Percentiles rank a stretch among this genome's conserved stretches.
Conservation (phyloP, 2,329 filamentous ascomycete genomes). For the Arthroderma sp. region DNA sequence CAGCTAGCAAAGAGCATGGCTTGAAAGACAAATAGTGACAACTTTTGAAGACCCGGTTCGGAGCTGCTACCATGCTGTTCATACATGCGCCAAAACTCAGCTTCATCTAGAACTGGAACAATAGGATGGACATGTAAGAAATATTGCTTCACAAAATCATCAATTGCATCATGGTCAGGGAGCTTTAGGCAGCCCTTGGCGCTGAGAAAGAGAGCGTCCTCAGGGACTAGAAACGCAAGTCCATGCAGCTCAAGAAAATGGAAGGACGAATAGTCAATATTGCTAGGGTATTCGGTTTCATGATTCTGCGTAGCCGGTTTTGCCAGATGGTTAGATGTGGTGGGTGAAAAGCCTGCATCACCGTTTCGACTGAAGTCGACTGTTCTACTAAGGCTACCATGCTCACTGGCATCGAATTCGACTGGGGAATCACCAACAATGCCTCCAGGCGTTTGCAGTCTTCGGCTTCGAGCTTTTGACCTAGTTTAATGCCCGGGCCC, state of each 20-base stretch:
- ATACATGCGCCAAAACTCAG: slow-evolving; percentile 31
- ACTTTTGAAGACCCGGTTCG: slow-evolving; percentile 3
- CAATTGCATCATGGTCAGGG: slow-evolving; percentile 29
- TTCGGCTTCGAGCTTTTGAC: neutral
- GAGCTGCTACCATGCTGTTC: slow-evolving; percentile 3
- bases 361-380: neutral
- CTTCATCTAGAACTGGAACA: slow-evolving; percentile 25
- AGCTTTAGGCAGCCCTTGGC: slow-evolving; percentile 36
- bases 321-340: slow-evolving; percentile 1
- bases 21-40: slow-evolving; percentile 22
- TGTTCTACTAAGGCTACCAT: neutral
- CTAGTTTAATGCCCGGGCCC: neutral
- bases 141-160: slow-evolving; percentile 34
- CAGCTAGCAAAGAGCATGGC: slow-evolving; percentile 20
- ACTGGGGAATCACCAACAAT: neutral
- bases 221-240: slow-evolving; percentile 17
- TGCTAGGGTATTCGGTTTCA: slow-evolving; percentile 22
- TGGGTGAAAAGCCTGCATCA: slow-evolving; percentile 2
- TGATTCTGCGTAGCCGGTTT: neutral
- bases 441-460: neutral
- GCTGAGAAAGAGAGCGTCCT: slow-evolving; percentile 37
- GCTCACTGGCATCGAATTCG: neutral
- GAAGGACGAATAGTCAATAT: slow-evolving; percentile 22
- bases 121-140: slow-evolving; percentile 20
- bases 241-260: slow-evolving; percentile 14